Evolutionary conservation across 495 filamentous ascomycete species (phyloP).

Genomic region (Tuber umbilicatum): DNA sequence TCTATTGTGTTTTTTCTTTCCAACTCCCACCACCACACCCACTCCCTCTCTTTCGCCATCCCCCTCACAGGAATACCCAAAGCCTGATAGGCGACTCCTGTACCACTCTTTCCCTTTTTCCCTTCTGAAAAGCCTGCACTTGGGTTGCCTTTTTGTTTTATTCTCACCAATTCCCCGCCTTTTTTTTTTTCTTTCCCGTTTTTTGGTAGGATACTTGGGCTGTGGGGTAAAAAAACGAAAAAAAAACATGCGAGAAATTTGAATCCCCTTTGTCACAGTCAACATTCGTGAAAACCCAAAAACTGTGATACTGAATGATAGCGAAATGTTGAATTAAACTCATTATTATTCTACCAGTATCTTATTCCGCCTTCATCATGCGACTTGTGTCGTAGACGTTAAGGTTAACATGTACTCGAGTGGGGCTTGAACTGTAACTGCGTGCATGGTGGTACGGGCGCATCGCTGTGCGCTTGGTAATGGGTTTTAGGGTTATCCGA

Average conservation of each 20-base stretch:
- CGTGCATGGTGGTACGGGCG: background rate
- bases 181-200: background rate
- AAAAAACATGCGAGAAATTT: too few relatives aligned
- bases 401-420: background rate
- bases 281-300: background rate
- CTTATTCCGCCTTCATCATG: background rate
- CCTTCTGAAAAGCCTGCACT: background rate
- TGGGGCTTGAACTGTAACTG: background rate
- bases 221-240: background rate
- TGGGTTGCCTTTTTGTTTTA: background rate
- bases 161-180: background rate
- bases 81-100: background rate
- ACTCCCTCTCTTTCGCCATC: background rate
- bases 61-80: background rate
- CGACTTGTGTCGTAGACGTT: background rate
- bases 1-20: background rate
- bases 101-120: background rate
- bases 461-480: background rate
- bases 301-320: background rate
- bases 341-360: background rate
- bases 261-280: background rate
- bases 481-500: background rate
- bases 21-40: background rate
- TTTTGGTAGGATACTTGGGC: background rate
- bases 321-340: background rate